These are phyloP conservation scores for Rhododendron ferrugineum DNA, from an alignment of 148 eudicot genomes.

Conservation along the genomic window DNA sequence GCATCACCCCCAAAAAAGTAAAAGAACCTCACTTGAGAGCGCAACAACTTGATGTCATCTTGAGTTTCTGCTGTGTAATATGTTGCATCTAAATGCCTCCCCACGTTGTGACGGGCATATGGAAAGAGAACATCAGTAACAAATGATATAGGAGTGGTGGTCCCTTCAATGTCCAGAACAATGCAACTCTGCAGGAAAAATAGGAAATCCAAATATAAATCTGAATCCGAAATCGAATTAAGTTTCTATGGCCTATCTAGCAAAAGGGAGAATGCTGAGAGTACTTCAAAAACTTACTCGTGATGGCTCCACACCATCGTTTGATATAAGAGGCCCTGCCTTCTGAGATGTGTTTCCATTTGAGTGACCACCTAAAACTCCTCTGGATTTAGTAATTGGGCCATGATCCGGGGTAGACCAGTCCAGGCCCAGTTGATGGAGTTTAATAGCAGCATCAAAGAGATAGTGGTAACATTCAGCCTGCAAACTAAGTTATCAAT, in stretches of 20 bases:
- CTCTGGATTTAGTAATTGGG: constrained; percentile 38
- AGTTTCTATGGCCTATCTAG: background rate
- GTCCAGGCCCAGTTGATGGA: constrained; percentile 77
- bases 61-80: constrained; percentile 74
- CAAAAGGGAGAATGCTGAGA: background rate
- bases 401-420: constrained; percentile 80
- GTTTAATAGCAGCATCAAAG: constrained; percentile 91
- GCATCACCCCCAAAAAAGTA: background rate
- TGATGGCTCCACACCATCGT: constrained; percentile 20
- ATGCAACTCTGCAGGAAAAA: constrained; percentile 64
- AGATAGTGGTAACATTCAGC: constrained; percentile 95
- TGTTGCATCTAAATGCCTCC: constrained; percentile 81
- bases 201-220: background rate
- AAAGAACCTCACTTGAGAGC: constrained; percentile 61
- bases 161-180: constrained; percentile 99
- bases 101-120: constrained; percentile 83
- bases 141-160: constrained; percentile 96
- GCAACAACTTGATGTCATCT: constrained; percentile 76
- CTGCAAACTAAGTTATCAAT: constrained; percentile 31
- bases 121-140: constrained; percentile 91
- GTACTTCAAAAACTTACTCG: constrained; percentile 28
- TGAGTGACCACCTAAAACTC: constrained; percentile 25
- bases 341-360: constrained; percentile 13
- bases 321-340: constrained; percentile 18
- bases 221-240: background rate